A percentile compares a stretch with the other conserved stretches of the same genome.
These are phyloP conservation scores for Beauveria sp. DNA, from an alignment of 2,329 filamentous ascomycete species.

Conservation along the genomic window DNA sequence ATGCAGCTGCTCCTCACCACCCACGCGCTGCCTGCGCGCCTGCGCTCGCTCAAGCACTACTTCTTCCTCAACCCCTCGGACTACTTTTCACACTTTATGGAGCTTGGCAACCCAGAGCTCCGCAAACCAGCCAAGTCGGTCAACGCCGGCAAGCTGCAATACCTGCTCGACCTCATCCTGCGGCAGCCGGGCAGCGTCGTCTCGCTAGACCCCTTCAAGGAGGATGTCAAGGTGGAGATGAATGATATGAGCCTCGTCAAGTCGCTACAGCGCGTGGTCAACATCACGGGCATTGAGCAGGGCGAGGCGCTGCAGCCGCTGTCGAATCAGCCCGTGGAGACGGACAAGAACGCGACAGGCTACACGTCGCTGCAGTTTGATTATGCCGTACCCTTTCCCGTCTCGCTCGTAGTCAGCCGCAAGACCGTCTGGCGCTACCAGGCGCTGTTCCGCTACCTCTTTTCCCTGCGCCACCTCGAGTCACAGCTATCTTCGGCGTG, in stretches of 20 bases:
- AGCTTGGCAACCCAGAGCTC: conserved; percentile 81
- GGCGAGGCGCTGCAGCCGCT: conserved; percentile 74
- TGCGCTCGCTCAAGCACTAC: conserved; percentile 93
- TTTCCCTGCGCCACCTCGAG: conserved; percentile 85
- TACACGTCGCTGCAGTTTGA: conserved; percentile 92
- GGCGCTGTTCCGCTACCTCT: conserved; percentile 85
- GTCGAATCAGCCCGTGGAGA: conserved; percentile 59
- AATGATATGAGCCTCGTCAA: conserved; percentile 90
- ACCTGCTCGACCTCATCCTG: conserved; percentile 86
- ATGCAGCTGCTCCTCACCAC: conserved; percentile 87
- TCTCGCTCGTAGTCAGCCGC: conserved; percentile 89
- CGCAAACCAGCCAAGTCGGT: conserved; percentile 82
- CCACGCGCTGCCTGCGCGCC: conserved; percentile 77
- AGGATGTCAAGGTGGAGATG: conserved; percentile 96
- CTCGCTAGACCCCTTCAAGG: conserved; percentile 92
- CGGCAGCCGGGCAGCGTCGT: conserved; percentile 95
- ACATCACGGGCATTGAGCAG: conserved; percentile 90
- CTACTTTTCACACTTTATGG: conserved; percentile 96
- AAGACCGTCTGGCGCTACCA: conserved; percentile 98
- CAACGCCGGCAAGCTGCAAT: conserved; percentile 90
- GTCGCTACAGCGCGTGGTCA: conserved; percentile 91
- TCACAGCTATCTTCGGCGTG: conserved; percentile 79
- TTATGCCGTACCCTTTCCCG: conserved; percentile 87
- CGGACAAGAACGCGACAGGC: conserved; percentile 79
- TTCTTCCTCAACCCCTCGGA: conserved; percentile 98